These are phyloP conservation scores for Trichoderma lentiforme DNA, from an alignment of 2,329 filamentous ascomycete species.

Conservation along the genomic window DNA sequence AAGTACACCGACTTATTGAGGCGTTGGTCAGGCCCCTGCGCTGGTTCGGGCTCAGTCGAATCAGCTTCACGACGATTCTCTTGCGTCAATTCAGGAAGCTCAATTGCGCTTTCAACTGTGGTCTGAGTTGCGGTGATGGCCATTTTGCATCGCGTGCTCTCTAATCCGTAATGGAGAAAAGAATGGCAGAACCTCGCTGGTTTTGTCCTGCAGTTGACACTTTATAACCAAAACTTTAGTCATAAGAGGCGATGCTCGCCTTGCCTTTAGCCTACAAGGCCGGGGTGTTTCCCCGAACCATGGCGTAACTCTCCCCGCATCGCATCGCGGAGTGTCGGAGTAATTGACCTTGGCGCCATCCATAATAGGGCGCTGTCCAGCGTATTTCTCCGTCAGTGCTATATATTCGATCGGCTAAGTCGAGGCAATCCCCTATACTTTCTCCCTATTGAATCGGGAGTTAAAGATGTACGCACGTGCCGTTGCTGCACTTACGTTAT, in stretches of 20 bases:
- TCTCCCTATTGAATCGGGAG: not conserved
- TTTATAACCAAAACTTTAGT: not conserved
- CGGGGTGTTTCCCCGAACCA: not conserved
- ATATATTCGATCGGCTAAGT: not conserved
- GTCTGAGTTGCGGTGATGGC: slow-evolving; percentile 4
- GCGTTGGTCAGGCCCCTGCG: not conserved
- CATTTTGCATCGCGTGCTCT: not conserved
- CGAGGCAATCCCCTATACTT: not conserved
- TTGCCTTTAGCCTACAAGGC: not conserved
- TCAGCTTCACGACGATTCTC: not conserved
- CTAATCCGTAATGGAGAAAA: not conserved
- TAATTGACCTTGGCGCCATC: not conserved
- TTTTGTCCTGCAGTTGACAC: not conserved
- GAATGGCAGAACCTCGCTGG: not conserved
- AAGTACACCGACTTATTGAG: slow-evolving; percentile 31
- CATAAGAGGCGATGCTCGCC: not conserved
- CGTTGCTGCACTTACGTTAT: not conserved
- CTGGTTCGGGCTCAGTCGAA: not conserved
- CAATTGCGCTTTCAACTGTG: not conserved
- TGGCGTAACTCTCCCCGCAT: not conserved
- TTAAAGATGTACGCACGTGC: not conserved
- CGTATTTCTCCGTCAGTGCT: not conserved
- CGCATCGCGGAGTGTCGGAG: not conserved
- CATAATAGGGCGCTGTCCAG: not conserved
- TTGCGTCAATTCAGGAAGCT: not conserved